phyloP scores from a whole-genome alignment of 2,329 filamentous ascomycete genomes.

The Monilinia fructicola region DNA sequence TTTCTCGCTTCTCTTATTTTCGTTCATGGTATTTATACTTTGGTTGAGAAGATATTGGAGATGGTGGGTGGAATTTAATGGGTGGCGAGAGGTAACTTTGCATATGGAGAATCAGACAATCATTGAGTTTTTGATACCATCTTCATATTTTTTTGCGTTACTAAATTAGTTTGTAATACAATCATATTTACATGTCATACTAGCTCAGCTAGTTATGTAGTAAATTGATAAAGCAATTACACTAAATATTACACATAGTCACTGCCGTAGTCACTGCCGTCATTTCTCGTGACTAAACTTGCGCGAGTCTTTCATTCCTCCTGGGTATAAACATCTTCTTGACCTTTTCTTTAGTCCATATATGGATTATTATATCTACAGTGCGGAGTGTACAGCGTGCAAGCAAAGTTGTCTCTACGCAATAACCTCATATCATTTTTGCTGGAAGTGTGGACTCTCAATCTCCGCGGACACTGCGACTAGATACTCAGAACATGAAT shows the following conservation, averaged over 20 bases:
- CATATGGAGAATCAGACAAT: conserved; percentile 1
- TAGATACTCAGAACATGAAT: no score
- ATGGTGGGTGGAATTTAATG: neutral
- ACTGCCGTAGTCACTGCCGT: no score
- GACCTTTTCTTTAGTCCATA: no score
- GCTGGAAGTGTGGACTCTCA: no score
- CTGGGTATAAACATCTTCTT: no score
- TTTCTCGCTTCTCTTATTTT: neutral
- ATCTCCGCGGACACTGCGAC: no score
- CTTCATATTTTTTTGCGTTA: neutral
- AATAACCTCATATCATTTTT: no score
- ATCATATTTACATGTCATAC: neutral
- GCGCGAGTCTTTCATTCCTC: neutral
- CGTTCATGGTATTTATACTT: no score
- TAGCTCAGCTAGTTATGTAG: neutral
- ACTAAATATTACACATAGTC: neutral
- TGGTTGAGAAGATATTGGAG: neutral
- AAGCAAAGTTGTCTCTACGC: no score
- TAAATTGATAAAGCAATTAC: neutral
- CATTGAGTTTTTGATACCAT: conserved; percentile 1
- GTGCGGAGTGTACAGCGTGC: no score
- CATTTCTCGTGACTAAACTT: neutral
- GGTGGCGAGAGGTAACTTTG: neutral
- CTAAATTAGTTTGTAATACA: neutral
- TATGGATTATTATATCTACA: no score